Evolutionary conservation across 2,329 filamentous ascomycete species (phyloP).

Genomic region (Cercospora nicotianae): DNA sequence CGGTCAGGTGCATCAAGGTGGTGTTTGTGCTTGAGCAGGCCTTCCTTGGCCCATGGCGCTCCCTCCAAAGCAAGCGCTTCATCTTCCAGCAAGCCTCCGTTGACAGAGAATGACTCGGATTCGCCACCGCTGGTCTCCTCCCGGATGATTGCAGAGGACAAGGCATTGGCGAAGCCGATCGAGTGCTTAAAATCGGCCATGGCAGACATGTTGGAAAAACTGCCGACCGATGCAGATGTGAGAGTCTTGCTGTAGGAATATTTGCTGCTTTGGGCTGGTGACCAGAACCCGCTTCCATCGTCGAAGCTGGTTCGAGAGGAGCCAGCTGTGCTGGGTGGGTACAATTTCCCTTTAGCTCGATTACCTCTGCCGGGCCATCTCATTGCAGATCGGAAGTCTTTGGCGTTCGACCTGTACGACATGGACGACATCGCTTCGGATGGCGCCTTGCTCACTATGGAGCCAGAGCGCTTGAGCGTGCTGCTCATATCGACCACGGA

Average conservation of each 20-base stretch:
- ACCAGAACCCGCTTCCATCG: conserved; percentile 87
- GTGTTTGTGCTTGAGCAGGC: conserved; percentile 93
- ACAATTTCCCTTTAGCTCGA: conserved; percentile 73
- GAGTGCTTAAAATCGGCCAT: conserved; percentile 80
- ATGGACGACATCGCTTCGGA: conserved; percentile 71
- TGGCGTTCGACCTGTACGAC: conserved; percentile 62
- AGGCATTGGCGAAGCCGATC: conserved; percentile 93
- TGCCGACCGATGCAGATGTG: conserved; percentile 89
- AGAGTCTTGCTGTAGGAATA: conserved; percentile 89
- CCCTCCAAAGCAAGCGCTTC: conserved; percentile 88
- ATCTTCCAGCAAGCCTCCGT: conserved; percentile 70
- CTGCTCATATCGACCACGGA: conserved; percentile 58
- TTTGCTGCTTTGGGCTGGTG: conserved; percentile 84
- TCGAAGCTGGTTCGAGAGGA: conserved; percentile 94
- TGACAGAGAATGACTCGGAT: conserved; percentile 34
- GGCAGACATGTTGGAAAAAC: conserved; percentile 71
- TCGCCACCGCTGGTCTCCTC: conserved; percentile 65
- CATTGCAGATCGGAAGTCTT: conserved; percentile 64
- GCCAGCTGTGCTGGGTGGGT: conserved; percentile 76
- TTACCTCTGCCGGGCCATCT: conserved; percentile 76
- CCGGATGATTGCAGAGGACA: conserved; percentile 94
- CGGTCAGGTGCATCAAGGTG: conserved; percentile 89
- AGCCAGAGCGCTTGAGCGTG: conserved; percentile 75
- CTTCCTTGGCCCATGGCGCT: conserved; percentile 98
- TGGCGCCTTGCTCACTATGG: conserved; percentile 87